A percentile compares a stretch with the other conserved stretches of the same genome.
Evolutionary conservation across 2,329 filamentous ascomycete genomes (phyloP).

Genomic region (Aspergillus terreus): DNA sequence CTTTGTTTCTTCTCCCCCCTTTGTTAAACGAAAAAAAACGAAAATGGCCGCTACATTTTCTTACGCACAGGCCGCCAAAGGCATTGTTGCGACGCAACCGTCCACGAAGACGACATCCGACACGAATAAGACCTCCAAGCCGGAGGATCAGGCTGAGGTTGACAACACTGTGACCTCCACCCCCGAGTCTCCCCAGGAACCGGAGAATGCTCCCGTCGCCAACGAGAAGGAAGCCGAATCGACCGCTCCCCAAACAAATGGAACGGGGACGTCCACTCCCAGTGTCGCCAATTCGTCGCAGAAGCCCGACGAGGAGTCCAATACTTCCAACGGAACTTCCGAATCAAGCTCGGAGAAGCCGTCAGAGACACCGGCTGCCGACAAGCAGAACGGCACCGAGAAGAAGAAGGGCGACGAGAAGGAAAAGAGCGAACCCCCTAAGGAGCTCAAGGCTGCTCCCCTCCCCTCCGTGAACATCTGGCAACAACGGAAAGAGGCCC

Average conservation of each 20-base stretch:
- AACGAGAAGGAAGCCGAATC: constrained; percentile 34
- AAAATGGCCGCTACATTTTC: constrained; percentile 65
- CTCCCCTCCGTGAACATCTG: constrained; percentile 83
- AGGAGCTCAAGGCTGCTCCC: constrained; percentile 73
- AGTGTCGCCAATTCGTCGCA: constrained; percentile 52
- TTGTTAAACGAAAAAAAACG: constrained; percentile 1
- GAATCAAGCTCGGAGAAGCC: constrained; percentile 67
- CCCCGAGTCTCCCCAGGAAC: constrained; percentile 40
- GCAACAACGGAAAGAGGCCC: constrained; percentile 71
- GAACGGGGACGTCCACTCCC: constrained; percentile 50
- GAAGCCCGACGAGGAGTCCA: constrained; percentile 60
- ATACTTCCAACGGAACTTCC: constrained; percentile 60
- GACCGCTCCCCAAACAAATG: constrained; percentile 28
- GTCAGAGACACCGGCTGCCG: constrained; percentile 60
- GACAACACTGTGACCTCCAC: constrained; percentile 40
- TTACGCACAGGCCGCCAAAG: constrained; percentile 93
- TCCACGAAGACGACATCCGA: constrained; percentile 40
- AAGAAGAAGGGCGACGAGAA: constrained; percentile 55
- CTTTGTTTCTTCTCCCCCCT: constrained; percentile 5
- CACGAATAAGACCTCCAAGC: constrained; percentile 25
- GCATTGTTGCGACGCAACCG: constrained; percentile 54
- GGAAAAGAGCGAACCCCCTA: constrained; percentile 57
- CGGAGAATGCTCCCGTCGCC: constrained; percentile 35
- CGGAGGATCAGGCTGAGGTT: constrained; percentile 29
- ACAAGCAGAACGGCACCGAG: constrained; percentile 45